Conservation (phyloP, 2,329 filamentous ascomycete genomes). For the Chalaropsis ovoidea region DNA sequence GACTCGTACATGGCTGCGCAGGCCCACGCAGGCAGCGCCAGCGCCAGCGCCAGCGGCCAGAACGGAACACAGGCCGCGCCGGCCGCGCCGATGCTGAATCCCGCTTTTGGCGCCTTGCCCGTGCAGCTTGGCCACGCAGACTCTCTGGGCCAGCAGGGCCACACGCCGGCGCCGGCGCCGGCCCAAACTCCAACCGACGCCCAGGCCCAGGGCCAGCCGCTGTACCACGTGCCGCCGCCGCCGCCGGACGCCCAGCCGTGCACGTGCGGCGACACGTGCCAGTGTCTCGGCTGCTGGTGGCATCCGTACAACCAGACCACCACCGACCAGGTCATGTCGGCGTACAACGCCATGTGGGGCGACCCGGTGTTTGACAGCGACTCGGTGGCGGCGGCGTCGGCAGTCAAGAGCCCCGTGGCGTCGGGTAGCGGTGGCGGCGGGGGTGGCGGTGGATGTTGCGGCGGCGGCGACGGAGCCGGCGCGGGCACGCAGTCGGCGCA, state of each 20-base stretch:
- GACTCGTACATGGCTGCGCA: slow-evolving; percentile 30
- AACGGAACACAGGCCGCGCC: not conserved
- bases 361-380: slow-evolving; percentile 28
- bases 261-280: slow-evolving; percentile 54
- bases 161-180: too few relatives aligned
- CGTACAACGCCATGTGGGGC: slow-evolving; percentile 37
- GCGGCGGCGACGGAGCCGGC: not conserved
- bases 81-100: not conserved
- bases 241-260: slow-evolving; percentile 40
- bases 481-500: not conserved
- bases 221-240: slow-evolving; percentile 26
- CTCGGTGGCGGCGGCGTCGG: slow-evolving; percentile 3
- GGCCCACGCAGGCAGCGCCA: not conserved
- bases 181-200: not conserved
- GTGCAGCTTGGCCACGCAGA: not conserved
- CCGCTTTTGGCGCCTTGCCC: not conserved
- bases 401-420: slow-evolving; percentile 29
- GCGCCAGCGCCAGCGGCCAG: not conserved
- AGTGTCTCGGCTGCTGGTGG: slow-evolving; percentile 57
- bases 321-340: slow-evolving; percentile 43
- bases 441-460: not conserved
- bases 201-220: not conserved
- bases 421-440: not conserved
- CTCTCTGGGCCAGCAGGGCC: not conserved
- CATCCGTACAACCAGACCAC: slow-evolving; percentile 59